These are phyloP conservation scores for Backusella parvicylindrica DNA, from an alignment of 192 early-diverging fungal genomes.

Conservation along the genomic window DNA sequence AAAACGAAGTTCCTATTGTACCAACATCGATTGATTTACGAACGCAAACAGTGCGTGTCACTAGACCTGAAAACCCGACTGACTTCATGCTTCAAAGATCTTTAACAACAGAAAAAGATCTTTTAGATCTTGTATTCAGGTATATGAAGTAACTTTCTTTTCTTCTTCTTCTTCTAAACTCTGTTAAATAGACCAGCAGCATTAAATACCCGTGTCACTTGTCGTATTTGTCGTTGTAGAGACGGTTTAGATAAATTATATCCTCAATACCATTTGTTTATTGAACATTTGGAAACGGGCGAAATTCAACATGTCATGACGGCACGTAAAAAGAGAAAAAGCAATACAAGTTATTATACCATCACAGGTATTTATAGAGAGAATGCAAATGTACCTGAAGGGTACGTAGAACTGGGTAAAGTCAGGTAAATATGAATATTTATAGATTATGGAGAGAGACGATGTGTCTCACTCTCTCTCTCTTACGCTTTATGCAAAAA, in stretches of 20 bases:
- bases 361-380: constrained; percentile 37
- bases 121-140: constrained; percentile 10
- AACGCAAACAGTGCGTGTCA: constrained; percentile 4
- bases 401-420: constrained; percentile 20
- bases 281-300: constrained; percentile 59
- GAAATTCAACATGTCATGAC: constrained; percentile 47
- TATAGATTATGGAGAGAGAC: constrained; percentile 29
- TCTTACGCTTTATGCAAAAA: constrained; percentile 32
- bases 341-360: constrained; percentile 59
- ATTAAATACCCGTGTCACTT: constrained; percentile 61
- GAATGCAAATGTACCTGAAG: background rate
- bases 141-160: background rate
- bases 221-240: constrained; percentile 59
- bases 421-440: constrained; percentile 36
- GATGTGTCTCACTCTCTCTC: background rate
- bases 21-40: background rate
- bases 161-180: background rate
- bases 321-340: constrained; percentile 68
- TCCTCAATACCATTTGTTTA: constrained; percentile 67
- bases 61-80: background rate
- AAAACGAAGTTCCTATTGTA: background rate
- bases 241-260: constrained; percentile 62
- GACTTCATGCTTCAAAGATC: constrained; percentile 5
- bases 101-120: background rate
- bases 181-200: constrained; percentile 75